A percentile compares a stretch with the other conserved stretches of the same genome.
Conservation (phyloP, 192 early-diverging fungal species). For the Phlyctochytrium planicorne region DNA sequence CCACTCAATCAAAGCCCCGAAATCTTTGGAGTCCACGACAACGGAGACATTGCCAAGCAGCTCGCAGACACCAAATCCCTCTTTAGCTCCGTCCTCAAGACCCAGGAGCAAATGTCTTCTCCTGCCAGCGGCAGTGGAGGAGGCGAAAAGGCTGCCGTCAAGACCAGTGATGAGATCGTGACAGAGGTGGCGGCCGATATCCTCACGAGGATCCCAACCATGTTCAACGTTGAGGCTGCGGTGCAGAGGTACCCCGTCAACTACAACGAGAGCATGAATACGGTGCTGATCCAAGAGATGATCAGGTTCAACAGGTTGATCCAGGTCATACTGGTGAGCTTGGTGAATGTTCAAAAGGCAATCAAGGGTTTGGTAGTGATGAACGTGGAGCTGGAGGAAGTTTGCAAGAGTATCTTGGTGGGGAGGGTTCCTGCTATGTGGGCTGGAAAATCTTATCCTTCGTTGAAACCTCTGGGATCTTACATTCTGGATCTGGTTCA, state of each 20-base stretch:
- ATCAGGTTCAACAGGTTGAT: constrained; percentile 65
- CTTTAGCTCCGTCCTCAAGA: constrained; percentile 58
- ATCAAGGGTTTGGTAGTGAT: constrained; percentile 63
- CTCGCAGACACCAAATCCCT: constrained; percentile 55
- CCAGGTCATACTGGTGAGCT: constrained; percentile 49
- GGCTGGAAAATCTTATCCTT: constrained; percentile 63
- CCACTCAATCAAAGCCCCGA: constrained; percentile 63
- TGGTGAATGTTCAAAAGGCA: constrained; percentile 66
- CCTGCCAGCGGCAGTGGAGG: constrained; percentile 22
- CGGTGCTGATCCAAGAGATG: constrained; percentile 66
- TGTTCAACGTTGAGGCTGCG: constrained; percentile 51
- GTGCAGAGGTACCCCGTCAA: constrained; percentile 55
- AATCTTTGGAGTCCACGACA: constrained; percentile 71
- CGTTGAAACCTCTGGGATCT: constrained; percentile 56
- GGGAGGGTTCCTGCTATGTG: constrained; percentile 57
- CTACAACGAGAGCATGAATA: constrained; percentile 67
- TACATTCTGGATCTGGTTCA: constrained; percentile 58
- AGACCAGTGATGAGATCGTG: constrained; percentile 59
- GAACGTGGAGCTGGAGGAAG: constrained; percentile 62
- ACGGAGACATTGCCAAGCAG: constrained; percentile 66
- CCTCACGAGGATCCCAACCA: constrained; percentile 44
- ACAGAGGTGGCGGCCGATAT: constrained; percentile 60
- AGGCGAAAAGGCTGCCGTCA: constrained; percentile 38
- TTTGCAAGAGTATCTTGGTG: constrained; percentile 59
- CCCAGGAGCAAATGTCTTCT: constrained; percentile 43